Percentiles rank a stretch among this genome's conserved stretches.
These are phyloP conservation scores for Dryas octopetala DNA, from an alignment of 306 rosid genomes.

Conservation along the genomic window DNA sequence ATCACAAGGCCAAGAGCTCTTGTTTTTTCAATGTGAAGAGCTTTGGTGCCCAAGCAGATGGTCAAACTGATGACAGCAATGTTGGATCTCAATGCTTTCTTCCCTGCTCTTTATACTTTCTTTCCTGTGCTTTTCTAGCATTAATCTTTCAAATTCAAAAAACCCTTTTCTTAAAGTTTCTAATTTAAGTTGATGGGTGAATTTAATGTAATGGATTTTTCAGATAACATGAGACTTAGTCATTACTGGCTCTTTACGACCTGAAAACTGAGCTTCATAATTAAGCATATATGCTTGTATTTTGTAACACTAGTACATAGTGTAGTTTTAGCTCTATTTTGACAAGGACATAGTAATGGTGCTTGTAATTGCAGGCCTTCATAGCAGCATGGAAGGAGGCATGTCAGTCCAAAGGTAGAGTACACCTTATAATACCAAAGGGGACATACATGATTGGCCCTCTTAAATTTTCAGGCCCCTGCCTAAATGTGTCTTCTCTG, in stretches of 20 bases:
- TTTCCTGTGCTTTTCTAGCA: no score
- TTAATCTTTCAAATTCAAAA: not conserved
- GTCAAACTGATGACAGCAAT: slow-evolving; percentile 40
- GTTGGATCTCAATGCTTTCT: slow-evolving; percentile 22
- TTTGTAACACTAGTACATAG: not conserved
- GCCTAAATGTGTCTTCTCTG: slow-evolving; percentile 37
- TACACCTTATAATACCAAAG: slow-evolving; percentile 39
- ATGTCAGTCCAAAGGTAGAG: slow-evolving; percentile 36
- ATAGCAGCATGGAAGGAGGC: slow-evolving; percentile 43
- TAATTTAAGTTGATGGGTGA: no score
- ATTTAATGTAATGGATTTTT: no score
- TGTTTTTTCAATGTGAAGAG: slow-evolving; percentile 35
- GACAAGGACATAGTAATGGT: not conserved
- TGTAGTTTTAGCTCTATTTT: not conserved
- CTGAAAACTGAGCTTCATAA: no score
- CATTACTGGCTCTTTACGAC: no score
- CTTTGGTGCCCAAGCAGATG: slow-evolving; percentile 49
- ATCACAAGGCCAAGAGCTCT: slow-evolving; percentile 15
- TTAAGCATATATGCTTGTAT: no score
- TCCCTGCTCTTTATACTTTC: not conserved
- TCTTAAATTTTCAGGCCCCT: slow-evolving; percentile 41
- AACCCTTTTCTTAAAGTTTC: not conserved
- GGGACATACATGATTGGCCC: slow-evolving; percentile 49
- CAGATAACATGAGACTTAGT: no score
- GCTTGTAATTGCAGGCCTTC: slow-evolving; percentile 42